Evolutionary conservation across 768 basidiomycete species (phyloP).

Genomic region (Agrocybe pediades): DNA sequence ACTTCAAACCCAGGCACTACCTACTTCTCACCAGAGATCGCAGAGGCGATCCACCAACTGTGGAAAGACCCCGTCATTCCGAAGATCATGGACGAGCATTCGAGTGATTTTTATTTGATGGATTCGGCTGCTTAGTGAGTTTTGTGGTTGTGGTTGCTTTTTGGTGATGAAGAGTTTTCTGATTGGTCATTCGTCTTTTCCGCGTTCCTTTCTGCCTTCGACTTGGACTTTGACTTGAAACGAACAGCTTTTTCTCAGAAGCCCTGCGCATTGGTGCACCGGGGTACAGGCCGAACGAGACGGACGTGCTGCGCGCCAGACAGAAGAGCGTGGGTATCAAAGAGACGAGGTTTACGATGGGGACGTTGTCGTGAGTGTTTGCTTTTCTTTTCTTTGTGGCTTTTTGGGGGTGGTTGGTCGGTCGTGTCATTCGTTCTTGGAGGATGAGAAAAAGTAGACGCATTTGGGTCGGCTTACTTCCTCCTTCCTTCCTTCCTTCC

Average conservation of each 20-base stretch:
- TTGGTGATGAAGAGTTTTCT: slow-evolving; percentile 1
- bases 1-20: slow-evolving; percentile 25
- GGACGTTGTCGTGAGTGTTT: slow-evolving; percentile 55
- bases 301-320: slow-evolving; percentile 86
- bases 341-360: slow-evolving; percentile 82
- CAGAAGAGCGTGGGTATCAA: slow-evolving; percentile 89
- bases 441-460: no score
- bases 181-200: not conserved
- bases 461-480: no score
- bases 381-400: slow-evolving; percentile 1
- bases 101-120: slow-evolving; percentile 88
- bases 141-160: not conserved
- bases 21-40: slow-evolving; percentile 61
- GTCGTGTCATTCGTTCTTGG: no score
- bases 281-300: slow-evolving; percentile 84
- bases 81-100: slow-evolving; percentile 55
- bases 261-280: slow-evolving; percentile 80
- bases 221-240: not conserved
- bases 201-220: no score
- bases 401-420: not conserved
- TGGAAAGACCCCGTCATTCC: slow-evolving; percentile 71
- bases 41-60: slow-evolving; percentile 65
- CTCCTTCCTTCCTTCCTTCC: not conserved
- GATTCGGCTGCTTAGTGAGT: slow-evolving; percentile 90
- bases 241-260: slow-evolving; percentile 77